A percentile compares a stretch with the other conserved stretches of the same genome.
Conservation (phyloP, 345 rosid genomes). For the Microcos paniculata region DNA sequence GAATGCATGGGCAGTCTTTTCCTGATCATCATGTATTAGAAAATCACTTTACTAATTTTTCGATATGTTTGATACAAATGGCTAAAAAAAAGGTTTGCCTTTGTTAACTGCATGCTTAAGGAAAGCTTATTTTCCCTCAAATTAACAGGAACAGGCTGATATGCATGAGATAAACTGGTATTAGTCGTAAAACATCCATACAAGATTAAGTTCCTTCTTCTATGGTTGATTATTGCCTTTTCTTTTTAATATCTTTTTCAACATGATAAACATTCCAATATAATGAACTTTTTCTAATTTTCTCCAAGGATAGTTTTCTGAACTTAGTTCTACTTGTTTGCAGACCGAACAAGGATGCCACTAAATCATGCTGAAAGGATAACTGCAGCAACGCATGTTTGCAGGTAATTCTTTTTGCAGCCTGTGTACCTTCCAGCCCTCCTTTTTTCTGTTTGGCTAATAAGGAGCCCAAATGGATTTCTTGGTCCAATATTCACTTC, state of each 20-base stretch:
- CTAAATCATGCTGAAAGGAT: conserved; percentile 82
- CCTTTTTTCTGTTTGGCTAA: background rate
- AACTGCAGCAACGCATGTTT: conserved; percentile 60
- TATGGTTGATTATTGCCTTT: background rate
- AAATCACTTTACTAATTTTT: background rate
- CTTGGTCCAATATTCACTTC: background rate
- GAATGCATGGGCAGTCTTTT: background rate
- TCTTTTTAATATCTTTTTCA: background rate
- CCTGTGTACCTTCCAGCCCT: background rate
- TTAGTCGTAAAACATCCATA: background rate
- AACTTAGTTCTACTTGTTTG: background rate
- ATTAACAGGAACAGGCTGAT: background rate
- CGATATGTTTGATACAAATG: background rate
- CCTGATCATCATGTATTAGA: background rate
- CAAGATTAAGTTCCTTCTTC: background rate
- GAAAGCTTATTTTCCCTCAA: background rate
- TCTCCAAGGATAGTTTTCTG: background rate
- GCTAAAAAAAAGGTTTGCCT: background rate
- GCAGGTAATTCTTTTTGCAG: conserved; percentile 53
- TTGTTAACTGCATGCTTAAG: background rate
- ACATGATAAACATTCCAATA: background rate
- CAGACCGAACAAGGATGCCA: conserved; percentile 77
- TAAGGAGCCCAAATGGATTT: background rate
- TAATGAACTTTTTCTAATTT: background rate
- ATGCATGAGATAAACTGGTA: background rate